Percentiles rank a stretch among this genome's conserved stretches.
Conservation (phyloP, 345 rosid species). For the Isatis tinctoria region DNA sequence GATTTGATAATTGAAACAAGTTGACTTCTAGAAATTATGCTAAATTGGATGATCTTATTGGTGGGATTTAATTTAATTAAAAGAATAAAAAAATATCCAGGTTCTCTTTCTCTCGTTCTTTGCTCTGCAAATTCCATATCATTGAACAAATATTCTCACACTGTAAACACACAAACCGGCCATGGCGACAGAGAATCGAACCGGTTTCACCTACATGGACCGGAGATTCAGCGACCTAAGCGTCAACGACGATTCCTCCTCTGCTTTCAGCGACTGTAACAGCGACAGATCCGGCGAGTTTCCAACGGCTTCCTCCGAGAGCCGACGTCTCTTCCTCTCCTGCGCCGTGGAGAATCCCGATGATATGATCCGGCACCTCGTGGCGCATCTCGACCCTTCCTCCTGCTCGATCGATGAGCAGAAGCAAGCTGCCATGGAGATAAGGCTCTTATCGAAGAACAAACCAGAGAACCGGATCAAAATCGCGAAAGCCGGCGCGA, state of each 20-base stretch:
- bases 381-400: constrained; percentile 45
- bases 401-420: constrained; percentile 76
- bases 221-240: constrained; percentile 31
- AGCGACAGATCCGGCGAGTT: constrained; percentile 93
- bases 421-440: constrained; percentile 93
- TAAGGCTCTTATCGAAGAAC: constrained; percentile 84
- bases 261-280: constrained; percentile 85
- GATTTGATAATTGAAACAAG: not conserved
- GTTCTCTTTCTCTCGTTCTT: not conserved
- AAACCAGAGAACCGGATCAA: constrained; percentile 68
- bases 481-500: constrained; percentile 54
- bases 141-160: not conserved
- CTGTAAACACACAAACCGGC: not conserved
- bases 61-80: not conserved
- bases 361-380: constrained; percentile 68
- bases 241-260: constrained; percentile 36
- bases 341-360: constrained; percentile 60
- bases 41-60: not conserved
- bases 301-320: constrained; percentile 54
- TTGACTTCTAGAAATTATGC: not conserved
- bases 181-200: not conserved
- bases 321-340: constrained; percentile 54
- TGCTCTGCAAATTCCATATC: not conserved
- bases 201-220: constrained; percentile 31
- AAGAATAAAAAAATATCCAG: not conserved